Conservation (phyloP, 176 grass and related monocot species). For the Carex cristatella region DNA sequence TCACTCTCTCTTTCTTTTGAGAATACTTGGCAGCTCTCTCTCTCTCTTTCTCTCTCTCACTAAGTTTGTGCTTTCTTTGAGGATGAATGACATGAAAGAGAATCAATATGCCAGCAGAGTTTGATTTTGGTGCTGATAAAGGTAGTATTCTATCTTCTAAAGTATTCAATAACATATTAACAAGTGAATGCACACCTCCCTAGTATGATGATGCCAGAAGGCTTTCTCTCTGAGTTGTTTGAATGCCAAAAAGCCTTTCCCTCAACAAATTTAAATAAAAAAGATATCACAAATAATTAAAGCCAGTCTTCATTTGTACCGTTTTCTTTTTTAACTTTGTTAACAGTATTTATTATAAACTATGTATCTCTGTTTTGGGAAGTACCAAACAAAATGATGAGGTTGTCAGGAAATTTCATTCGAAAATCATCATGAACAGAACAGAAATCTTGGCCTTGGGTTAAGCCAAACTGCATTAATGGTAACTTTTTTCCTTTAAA, state of each 20-base stretch:
- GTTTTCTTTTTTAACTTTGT: slow-evolving; percentile 1
- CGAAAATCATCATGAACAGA: not conserved
- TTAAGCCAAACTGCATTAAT: not conserved
- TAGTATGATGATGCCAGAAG: slow-evolving; percentile 33
- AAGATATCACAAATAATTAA: not conserved
- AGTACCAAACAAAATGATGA: slow-evolving; percentile 12
- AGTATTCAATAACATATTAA: slow-evolving; percentile 8
- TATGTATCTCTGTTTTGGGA: not conserved
- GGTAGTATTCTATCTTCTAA: slow-evolving; percentile 20
- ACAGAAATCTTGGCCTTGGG: not conserved
- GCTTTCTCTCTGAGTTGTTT: slow-evolving; percentile 18
- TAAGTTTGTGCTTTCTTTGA: slow-evolving; percentile 12
- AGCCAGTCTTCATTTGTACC: not conserved
- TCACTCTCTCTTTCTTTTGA: slow-evolving; percentile 15
- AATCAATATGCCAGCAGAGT: slow-evolving; percentile 18
- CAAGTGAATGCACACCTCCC: slow-evolving; percentile 32
- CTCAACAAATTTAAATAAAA: not conserved
- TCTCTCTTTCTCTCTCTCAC: not conserved
- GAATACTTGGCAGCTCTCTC: slow-evolving; percentile 13
- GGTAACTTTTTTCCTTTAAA: not conserved
- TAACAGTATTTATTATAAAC: not conserved
- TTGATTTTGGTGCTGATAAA: slow-evolving; percentile 24
- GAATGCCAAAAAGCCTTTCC: not conserved
- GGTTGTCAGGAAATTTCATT: slow-evolving; percentile 11
- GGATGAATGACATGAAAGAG: slow-evolving; percentile 31